Evolutionary conservation across 2,329 filamentous ascomycete species (phyloP).

Genomic region (Botrytis elliptica): DNA sequence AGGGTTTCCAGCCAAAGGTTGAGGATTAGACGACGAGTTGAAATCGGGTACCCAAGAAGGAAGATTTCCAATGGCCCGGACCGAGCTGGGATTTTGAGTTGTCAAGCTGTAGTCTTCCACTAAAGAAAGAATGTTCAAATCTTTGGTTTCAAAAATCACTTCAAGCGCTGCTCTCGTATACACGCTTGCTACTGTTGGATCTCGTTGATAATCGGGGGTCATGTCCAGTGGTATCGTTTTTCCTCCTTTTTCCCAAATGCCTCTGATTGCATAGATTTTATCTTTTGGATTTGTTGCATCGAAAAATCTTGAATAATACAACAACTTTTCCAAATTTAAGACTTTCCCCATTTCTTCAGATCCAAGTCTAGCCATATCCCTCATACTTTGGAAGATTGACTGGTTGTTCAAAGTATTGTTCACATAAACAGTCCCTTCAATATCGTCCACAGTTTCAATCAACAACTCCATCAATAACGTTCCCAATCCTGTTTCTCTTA

Average conservation of each 20-base stretch:
- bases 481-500: conserved; percentile 21
- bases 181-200: conserved; percentile 6
- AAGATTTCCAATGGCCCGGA: conserved; percentile 7
- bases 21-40: conserved; percentile 9
- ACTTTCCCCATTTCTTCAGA: neutral
- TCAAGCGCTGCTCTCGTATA: conserved; percentile 23
- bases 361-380: neutral
- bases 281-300: conserved; percentile 23
- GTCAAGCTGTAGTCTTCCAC: conserved; percentile 22
- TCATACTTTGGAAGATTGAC: conserved; percentile 22
- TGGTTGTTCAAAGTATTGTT: conserved; percentile 24
- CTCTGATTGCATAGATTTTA: conserved; percentile 23
- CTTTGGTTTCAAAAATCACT: conserved; percentile 20
- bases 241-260: conserved; percentile 22
- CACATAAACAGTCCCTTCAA: conserved; percentile 12
- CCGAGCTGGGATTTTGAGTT: neutral
- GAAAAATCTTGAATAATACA: conserved; percentile 24
- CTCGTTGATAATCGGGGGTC: conserved; percentile 7
- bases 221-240: conserved; percentile 16
- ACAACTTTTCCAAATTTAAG: conserved; percentile 22
- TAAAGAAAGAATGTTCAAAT: conserved; percentile 26
- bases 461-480: conserved; percentile 19
- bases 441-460: conserved; percentile 9
- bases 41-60: conserved; percentile 29
- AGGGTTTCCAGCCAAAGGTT: conserved; percentile 24